Percentiles rank a stretch among this genome's conserved stretches.
Evolutionary conservation across 2,329 filamentous ascomycete species (phyloP).

Genomic region (Fusarium agapanthi): DNA sequence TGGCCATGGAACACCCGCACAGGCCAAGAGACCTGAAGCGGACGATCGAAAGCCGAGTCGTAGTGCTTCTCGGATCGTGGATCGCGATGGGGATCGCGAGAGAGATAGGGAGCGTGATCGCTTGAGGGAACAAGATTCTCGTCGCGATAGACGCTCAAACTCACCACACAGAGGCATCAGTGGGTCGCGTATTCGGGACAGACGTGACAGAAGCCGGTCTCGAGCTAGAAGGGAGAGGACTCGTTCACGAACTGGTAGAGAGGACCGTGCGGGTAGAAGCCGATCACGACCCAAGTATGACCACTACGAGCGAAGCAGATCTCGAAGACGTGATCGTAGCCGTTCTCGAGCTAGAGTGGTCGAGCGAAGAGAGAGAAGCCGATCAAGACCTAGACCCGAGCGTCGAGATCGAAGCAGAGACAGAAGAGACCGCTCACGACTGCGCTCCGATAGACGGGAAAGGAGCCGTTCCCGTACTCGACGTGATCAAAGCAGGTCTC

Average conservation of each 20-base stretch:
- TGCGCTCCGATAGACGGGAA: constrained; percentile 42
- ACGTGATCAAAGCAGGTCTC: constrained; percentile 45
- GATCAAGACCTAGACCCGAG: constrained; percentile 39
- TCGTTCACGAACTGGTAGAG: constrained; percentile 50
- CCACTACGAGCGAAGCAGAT: constrained; percentile 48
- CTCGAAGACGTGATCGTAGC: constrained; percentile 49
- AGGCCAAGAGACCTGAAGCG: constrained; percentile 37
- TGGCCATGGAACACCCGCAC: constrained; percentile 45
- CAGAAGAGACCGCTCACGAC: constrained; percentile 42
- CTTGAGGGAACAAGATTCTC: constrained; percentile 40
- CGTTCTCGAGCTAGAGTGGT: constrained; percentile 46
- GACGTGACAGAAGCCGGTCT: constrained; percentile 51
- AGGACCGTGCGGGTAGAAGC: constrained; percentile 46
- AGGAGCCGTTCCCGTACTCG: constrained; percentile 46
- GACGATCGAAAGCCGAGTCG: constrained; percentile 47
- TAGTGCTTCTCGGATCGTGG: constrained; percentile 44
- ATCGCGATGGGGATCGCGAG: constrained; percentile 40
- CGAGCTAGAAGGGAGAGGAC: constrained; percentile 50
- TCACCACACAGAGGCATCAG: constrained; percentile 51
- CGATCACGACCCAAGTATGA: constrained; percentile 48
- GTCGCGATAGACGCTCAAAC: constrained; percentile 49
- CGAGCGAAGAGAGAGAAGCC: constrained; percentile 47
- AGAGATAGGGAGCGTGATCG: constrained; percentile 44
- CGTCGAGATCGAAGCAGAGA: constrained; percentile 45
- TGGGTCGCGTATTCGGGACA: constrained; percentile 45